These are phyloP conservation scores for Inonotus obliquus DNA, from an alignment of 1,284 basidiomycete genomes.

Conservation along the genomic window DNA sequence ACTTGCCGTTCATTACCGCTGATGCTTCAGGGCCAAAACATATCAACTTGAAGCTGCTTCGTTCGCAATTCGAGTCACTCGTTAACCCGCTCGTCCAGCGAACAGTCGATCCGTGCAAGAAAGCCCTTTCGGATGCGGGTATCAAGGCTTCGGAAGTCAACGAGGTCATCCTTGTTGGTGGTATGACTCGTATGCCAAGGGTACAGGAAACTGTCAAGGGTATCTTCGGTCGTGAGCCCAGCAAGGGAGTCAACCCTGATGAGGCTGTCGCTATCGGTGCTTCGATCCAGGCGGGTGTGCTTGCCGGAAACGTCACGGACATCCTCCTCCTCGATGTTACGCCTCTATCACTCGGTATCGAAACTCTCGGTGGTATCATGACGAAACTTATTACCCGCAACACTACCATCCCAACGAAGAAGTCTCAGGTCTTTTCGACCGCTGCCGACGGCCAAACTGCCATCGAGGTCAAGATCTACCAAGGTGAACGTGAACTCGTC, in stretches of 20 bases:
- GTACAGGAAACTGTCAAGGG: slow-evolving; percentile 91
- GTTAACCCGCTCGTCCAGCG: slow-evolving; percentile 82
- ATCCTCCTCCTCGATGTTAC: slow-evolving; percentile 96
- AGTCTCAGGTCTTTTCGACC: slow-evolving; percentile 98
- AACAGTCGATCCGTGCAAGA: slow-evolving; percentile 96
- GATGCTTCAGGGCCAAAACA: slow-evolving; percentile 94
- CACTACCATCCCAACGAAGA: slow-evolving; percentile 99
- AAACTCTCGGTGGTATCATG: slow-evolving; percentile 99
- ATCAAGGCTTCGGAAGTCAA: slow-evolving; percentile 91
- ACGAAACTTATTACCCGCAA: slow-evolving; percentile 94
- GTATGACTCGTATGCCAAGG: slow-evolving; percentile 97
- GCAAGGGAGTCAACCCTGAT: slow-evolving; percentile 97
- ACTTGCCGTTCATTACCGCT: slow-evolving; percentile 96
- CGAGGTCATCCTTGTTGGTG: slow-evolving; percentile 97
- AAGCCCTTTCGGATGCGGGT: slow-evolving; percentile 88
- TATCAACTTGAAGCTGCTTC: slow-evolving; percentile 87
- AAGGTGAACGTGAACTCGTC: slow-evolving; percentile 97
- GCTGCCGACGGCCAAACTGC: slow-evolving; percentile 95
- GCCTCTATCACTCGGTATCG: slow-evolving; percentile 91
- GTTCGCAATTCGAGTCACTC: slow-evolving; percentile 87
- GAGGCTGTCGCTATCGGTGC: slow-evolving; percentile 94
- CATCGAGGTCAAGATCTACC: slow-evolving; percentile 97
- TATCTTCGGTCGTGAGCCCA: slow-evolving; percentile 92
- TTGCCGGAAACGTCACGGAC: slow-evolving; percentile 94
- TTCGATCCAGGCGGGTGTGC: slow-evolving; percentile 91